These are phyloP conservation scores for Lasiodiplodia gonubiensis DNA, from an alignment of 2,329 filamentous ascomycete genomes.

Conservation along the genomic window DNA sequence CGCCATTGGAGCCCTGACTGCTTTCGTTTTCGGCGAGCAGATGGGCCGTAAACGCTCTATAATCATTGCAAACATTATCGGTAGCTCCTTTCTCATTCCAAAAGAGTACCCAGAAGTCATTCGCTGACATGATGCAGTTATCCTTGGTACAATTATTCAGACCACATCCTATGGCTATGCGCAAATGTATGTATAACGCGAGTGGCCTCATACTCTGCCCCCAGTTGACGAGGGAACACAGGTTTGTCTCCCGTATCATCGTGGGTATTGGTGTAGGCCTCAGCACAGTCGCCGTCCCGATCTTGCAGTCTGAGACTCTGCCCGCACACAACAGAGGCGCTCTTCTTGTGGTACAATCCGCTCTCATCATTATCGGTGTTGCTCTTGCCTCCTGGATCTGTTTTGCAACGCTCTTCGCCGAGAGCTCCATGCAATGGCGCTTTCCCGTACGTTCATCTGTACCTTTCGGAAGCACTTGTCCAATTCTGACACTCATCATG, in stretches of 20 bases:
- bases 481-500: not conserved
- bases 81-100: not conserved
- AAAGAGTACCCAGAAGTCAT: not conserved
- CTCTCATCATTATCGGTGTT: conserved; percentile 56
- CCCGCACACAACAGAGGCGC: conserved; percentile 63
- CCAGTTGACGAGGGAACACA: not conserved
- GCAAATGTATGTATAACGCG: conserved; percentile 54
- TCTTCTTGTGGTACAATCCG: conserved; percentile 63
- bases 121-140: conserved; percentile 40
- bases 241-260: conserved; percentile 55
- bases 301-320: conserved; percentile 59
- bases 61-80: conserved; percentile 53
- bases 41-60: conserved; percentile 57
- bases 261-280: conserved; percentile 61
- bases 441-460: conserved; percentile 39
- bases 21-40: conserved; percentile 56
- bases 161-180: conserved; percentile 52
- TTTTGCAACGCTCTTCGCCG: conserved; percentile 52
- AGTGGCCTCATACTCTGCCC: not conserved
- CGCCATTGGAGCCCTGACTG: conserved; percentile 61
- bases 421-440: conserved; percentile 47
- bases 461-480: not conserved
- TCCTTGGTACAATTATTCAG: conserved; percentile 55
- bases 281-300: conserved; percentile 60
- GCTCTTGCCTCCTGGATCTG: conserved; percentile 59